Percentiles rank a stretch among this genome's conserved stretches.
Conservation (phyloP, 2,329 filamentous ascomycete genomes). For the Tolypocladium ovalisporum region DNA sequence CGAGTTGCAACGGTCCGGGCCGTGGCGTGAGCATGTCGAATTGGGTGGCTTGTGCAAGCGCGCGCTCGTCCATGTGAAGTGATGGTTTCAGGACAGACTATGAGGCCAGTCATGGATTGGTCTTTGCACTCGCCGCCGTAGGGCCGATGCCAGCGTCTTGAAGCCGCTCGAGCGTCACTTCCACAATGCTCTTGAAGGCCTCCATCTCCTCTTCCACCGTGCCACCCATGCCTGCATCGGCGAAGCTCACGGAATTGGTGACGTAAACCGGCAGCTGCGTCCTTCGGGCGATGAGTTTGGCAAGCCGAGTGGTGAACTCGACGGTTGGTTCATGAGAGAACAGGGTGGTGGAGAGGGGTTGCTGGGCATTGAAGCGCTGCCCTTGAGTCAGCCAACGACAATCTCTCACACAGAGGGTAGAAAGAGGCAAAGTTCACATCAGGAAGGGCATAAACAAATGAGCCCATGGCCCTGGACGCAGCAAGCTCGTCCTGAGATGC, state of each 20-base stretch:
- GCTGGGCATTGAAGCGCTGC: slow-evolving; percentile 40
- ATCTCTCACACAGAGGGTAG: not conserved
- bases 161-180: slow-evolving; percentile 40
- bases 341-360: slow-evolving; percentile 68
- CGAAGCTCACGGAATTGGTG: slow-evolving; percentile 74
- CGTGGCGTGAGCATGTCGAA: not conserved
- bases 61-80: no score
- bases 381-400: not conserved
- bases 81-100: not conserved
- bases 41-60: not conserved
- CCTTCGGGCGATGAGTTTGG: slow-evolving; percentile 70
- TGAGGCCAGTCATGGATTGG: not conserved
- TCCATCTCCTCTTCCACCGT: slow-evolving; percentile 92
- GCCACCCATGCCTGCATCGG: slow-evolving; percentile 61
- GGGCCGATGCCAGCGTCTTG: slow-evolving; percentile 7
- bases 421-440: slow-evolving; percentile 45
- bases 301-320: slow-evolving; percentile 78
- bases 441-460: slow-evolving; percentile 87
- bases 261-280: slow-evolving; percentile 74
- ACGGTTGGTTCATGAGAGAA: slow-evolving; percentile 65
- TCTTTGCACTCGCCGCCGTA: not conserved
- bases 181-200: slow-evolving; percentile 64
- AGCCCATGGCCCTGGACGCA: slow-evolving; percentile 55
- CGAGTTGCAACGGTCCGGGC: not conserved
- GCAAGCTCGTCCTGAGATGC: slow-evolving; percentile 40